Base-by-base conservation (phyloP, 2,329 filamentous ascomycete species). In the Nakataea oryzae region DNA sequence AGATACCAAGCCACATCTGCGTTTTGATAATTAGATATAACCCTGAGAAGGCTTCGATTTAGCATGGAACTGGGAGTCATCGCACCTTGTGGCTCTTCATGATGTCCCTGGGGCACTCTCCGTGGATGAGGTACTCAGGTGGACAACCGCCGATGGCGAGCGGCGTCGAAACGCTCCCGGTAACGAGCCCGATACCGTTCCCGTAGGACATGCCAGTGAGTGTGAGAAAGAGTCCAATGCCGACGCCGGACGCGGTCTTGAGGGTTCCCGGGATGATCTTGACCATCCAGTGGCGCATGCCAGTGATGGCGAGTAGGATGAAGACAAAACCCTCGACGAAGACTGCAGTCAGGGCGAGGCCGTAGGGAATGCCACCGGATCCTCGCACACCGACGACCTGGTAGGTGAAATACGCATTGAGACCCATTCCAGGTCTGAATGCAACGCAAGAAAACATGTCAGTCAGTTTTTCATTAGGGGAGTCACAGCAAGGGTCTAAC, bases 1-100 rank as follows among this genome's bases (percentile, higher is more conserved):
- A 87, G 66, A 96, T 88, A 13, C 90, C 92, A 61, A 96, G 84
- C 92, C 92, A 96, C 81, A 96, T 78, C 84, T 86, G 64, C 30
- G 21, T n/a, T n/a, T n/a, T 24, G 21, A 1, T 9, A n/a, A n/a
- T 50, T 3, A 50, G 41, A 11, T 24, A 11, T 11, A 24, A 9
- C 21, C 11, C 41, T 47, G 17, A 30, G 27, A 21, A 29, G 30
- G 11, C 4, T 11, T 24, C 30, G 58, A 21, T 28, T 24, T 3
- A 57, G 13, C 8, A 41, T n/a, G 21, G 14, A 62, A n/a, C n/a
- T n/a, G n/a, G n/a, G n/a, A n/a, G n/a, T n/a, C 11, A 14, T 69
- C 75, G 67, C 71, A 83, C 87, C 59, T 89, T 89, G 11, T 90
- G 87, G 68, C 84, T 95, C 6, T 86, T 81, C 89, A 96, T 92